A percentile compares a stretch with the other conserved stretches of the same genome.
Conservation (phyloP, 345 rosid species). For the Eutrema heterophyllum region DNA sequence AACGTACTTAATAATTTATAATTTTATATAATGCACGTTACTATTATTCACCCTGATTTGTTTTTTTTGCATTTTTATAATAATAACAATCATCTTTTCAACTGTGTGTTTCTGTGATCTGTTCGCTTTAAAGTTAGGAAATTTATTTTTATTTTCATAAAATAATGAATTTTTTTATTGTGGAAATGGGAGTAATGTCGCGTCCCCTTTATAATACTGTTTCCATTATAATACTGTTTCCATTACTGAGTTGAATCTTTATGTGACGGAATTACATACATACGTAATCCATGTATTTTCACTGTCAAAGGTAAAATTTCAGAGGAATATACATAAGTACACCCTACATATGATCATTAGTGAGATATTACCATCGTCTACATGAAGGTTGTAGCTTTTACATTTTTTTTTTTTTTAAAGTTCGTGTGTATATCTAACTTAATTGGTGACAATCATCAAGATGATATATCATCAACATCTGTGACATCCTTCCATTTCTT, state of each 20-base stretch:
- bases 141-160: constrained; percentile 28
- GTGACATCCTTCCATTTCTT: constrained; percentile 77
- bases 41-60: constrained; percentile 22
- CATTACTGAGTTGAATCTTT: too few species aligned
- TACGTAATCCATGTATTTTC: too few species aligned
- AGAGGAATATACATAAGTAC: too few species aligned
- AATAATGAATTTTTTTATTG: constrained; percentile 23
- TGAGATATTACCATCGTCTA: constrained; percentile 1
- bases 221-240: too few species aligned
- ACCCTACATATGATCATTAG: background rate
- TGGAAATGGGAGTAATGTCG: constrained; percentile 31
- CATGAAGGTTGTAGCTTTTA: background rate
- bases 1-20: constrained; percentile 20
- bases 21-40: constrained; percentile 23
- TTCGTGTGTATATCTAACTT: constrained; percentile 24
- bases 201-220: too few species aligned
- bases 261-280: too few species aligned
- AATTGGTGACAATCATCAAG: constrained; percentile 85
- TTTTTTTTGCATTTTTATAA: constrained; percentile 16
- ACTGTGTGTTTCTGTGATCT: constrained; percentile 32
- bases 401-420: background rate
- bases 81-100: constrained; percentile 22
- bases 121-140: constrained; percentile 37
- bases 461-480: constrained; percentile 92
- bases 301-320: too few species aligned